phyloP scores from a whole-genome alignment of 1,284 basidiomycete species.

The Thelephora terrestris region DNA sequence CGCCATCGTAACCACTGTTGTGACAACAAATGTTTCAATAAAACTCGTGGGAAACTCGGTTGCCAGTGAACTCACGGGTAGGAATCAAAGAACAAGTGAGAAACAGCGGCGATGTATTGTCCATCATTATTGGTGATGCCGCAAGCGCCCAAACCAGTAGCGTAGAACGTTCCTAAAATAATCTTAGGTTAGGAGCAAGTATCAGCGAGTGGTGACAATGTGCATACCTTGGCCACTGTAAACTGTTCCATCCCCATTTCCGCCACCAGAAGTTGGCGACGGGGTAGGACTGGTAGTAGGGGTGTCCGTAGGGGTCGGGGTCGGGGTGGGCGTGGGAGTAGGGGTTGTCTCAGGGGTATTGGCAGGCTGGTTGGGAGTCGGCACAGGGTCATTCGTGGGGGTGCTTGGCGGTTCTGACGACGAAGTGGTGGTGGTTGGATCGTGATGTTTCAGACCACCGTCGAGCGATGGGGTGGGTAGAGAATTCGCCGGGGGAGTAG shows the following conservation, averaged over 20 bases:
- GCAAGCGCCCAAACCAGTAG: conserved; percentile 58
- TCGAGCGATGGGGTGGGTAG: conserved; percentile 15
- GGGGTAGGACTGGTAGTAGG: conserved; percentile 19
- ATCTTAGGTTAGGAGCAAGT: conserved; percentile 1
- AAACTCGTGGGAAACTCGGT: not conserved
- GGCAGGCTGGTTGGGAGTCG: conserved; percentile 4
- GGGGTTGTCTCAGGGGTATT: conserved; percentile 9
- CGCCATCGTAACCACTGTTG: conserved; percentile 9
- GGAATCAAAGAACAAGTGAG: conserved; percentile 43
- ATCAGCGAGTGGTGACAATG: not conserved
- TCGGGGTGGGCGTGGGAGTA: conserved; percentile 19
- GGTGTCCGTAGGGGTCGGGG: conserved; percentile 10
- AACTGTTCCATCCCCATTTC: conserved; percentile 14
- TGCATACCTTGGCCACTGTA: conserved; percentile 47
- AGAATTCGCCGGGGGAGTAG: conserved; percentile 12
- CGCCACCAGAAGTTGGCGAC: no score
- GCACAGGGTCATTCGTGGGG: not conserved
- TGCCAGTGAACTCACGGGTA: conserved; percentile 40
- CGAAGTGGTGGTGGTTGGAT: conserved; percentile 11
- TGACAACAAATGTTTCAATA: not conserved
- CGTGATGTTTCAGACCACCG: conserved; percentile 2
- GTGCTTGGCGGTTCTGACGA: not conserved
- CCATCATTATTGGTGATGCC: conserved; percentile 45
- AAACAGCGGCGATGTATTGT: conserved; percentile 55
- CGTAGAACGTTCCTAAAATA: conserved; percentile 42